Evolutionary conservation across 805 yeast genomes (phyloP).

Genomic region (Metschnikowia hibisci): DNA sequence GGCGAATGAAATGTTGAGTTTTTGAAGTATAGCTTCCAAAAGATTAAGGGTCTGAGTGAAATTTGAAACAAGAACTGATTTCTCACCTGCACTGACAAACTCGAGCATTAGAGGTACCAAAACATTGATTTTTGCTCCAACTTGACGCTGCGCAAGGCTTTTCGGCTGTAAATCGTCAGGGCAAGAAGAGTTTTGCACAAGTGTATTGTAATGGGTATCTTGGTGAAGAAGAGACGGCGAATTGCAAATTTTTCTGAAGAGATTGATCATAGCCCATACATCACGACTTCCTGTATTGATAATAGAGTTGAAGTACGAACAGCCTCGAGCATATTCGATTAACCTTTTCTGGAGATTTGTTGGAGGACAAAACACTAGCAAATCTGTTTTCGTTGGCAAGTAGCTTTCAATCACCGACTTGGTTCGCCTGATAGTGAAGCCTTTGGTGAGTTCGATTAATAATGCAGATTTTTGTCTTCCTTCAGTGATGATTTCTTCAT

Average conservation of each 20-base stretch:
- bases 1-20: slow-evolving; percentile 46
- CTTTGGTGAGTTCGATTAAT: slow-evolving; percentile 57
- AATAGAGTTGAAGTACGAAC: slow-evolving; percentile 31
- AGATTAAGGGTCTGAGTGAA: slow-evolving; percentile 84
- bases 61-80: slow-evolving; percentile 81
- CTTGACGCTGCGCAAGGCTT: slow-evolving; percentile 13
- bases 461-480: slow-evolving; percentile 67
- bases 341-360: slow-evolving; percentile 54
- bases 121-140: slow-evolving; percentile 59
- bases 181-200: slow-evolving; percentile 3
- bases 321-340: slow-evolving; percentile 47
- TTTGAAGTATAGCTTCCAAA: slow-evolving; percentile 52
- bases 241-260: slow-evolving; percentile 78
- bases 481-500: slow-evolving; percentile 41
- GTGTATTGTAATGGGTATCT: slow-evolving; percentile 35
- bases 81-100: slow-evolving; percentile 51
- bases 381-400: slow-evolving; percentile 72
- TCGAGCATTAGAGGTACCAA: slow-evolving; percentile 54
- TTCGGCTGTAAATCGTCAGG: slow-evolving; percentile 16
- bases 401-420: slow-evolving; percentile 51
- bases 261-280: slow-evolving; percentile 63
- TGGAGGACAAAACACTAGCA: slow-evolving; percentile 75
- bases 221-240: slow-evolving; percentile 61
- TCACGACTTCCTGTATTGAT: slow-evolving; percentile 32
- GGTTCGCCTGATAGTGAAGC: slow-evolving; percentile 72